phyloP scores from a whole-genome alignment of 2,329 filamentous ascomycete species.

The Scleromitrula shiraiana region DNA sequence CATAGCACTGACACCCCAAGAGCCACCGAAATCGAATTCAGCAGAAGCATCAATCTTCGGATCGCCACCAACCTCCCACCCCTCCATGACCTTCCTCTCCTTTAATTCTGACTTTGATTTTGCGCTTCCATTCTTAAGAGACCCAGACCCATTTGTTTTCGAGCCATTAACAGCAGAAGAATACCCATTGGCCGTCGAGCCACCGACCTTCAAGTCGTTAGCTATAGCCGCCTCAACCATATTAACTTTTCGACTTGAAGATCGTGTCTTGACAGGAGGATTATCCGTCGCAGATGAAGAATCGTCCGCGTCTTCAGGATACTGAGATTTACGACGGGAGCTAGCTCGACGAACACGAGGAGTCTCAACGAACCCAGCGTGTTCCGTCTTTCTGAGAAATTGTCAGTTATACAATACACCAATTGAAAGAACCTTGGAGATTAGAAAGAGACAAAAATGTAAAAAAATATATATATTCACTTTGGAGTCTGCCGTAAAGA shows the following conservation, averaged over 20 bases:
- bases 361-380: constrained; percentile 44
- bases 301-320: constrained; percentile 27
- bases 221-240: constrained; percentile 19
- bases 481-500: constrained; percentile 29
- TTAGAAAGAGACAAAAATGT: too few relatives aligned
- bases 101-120: constrained; percentile 9
- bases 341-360: constrained; percentile 34
- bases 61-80: constrained; percentile 52
- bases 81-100: constrained; percentile 36
- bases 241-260: constrained; percentile 19
- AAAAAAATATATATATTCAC: constrained; percentile 15
- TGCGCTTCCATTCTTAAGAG: constrained; percentile 2
- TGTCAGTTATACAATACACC: too few relatives aligned
- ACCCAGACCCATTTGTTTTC: constrained; percentile 8
- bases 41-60: constrained; percentile 56
- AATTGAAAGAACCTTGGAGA: too few relatives aligned
- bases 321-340: constrained; percentile 34
- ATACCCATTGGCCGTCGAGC: constrained; percentile 7
- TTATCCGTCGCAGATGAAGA: constrained; percentile 29
- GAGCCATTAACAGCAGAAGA: constrained; percentile 8
- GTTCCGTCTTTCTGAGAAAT: constrained; percentile 39
- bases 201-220: constrained; percentile 16
- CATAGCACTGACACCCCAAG: constrained; percentile 69
- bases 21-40: constrained; percentile 79
- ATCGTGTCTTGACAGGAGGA: constrained; percentile 14